Evolutionary conservation across 768 basidiomycete species (phyloP).

Genomic region (Lactarius tabidus): DNA sequence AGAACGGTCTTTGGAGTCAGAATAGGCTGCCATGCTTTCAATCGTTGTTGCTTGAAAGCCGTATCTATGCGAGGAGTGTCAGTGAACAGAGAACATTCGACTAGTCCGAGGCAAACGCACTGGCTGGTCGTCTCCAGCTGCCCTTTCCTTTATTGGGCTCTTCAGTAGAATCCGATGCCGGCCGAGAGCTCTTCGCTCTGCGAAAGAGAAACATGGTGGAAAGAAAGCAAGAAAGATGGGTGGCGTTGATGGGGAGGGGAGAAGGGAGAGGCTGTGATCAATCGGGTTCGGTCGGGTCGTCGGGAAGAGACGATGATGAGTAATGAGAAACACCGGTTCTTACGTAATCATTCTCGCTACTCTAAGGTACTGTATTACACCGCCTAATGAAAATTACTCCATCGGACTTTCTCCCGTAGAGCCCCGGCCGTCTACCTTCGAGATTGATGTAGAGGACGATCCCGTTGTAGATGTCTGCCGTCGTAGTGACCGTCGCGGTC

Average conservation of each 20-base stretch:
- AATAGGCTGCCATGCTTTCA: constrained; percentile 99
- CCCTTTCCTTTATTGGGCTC: constrained; percentile 73
- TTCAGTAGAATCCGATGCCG: constrained; percentile 29
- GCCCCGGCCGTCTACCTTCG: constrained; percentile 17
- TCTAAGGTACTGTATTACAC: constrained; percentile 3
- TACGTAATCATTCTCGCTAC: constrained; percentile 11
- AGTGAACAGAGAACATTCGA: constrained; percentile 22
- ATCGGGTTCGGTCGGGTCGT: not conserved
- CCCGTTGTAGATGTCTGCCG: constrained; percentile 22
- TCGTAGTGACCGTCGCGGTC: constrained; percentile 22
- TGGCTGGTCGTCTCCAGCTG: constrained; percentile 80
- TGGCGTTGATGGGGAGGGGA: not conserved
- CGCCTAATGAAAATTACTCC: constrained; percentile 12
- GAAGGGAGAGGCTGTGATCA: not conserved
- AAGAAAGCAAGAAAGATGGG: not conserved
- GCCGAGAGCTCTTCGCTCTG: constrained; percentile 28
- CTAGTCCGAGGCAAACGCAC: constrained; percentile 42
- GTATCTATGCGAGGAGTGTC: constrained; percentile 58
- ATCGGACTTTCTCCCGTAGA: constrained; percentile 18
- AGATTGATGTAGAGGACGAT: constrained; percentile 22
- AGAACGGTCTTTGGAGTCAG: constrained; percentile 96
- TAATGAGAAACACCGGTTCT: not conserved
- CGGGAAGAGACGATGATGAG: not conserved
- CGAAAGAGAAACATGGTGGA: constrained; percentile 34
- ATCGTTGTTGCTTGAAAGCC: constrained; percentile 97